Evolutionary conservation across 352 stramenopile genomes (phyloP).

Genomic region (Bremia lactucae): DNA sequence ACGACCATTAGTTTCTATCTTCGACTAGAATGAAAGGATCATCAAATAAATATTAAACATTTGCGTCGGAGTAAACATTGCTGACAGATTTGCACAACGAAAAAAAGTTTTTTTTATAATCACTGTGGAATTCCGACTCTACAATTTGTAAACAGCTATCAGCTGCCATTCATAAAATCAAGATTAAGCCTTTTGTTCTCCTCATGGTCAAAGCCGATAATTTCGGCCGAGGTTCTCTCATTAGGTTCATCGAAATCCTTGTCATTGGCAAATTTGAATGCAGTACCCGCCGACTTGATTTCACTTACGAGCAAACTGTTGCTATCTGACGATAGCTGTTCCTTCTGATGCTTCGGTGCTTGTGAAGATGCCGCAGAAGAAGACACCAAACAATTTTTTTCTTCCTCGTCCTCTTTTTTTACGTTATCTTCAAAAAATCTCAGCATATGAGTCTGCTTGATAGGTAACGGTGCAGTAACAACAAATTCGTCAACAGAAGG

Average conservation of each 20-base stretch:
- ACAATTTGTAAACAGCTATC: too few species aligned
- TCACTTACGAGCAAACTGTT: slow-evolving; percentile 4
- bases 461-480: slow-evolving; percentile 10
- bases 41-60: too few species aligned
- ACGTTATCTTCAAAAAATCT: slow-evolving; percentile 13
- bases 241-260: slow-evolving; percentile 19
- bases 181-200: slow-evolving; percentile 65
- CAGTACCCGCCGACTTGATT: slow-evolving; percentile 15
- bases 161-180: slow-evolving; percentile 74
- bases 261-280: slow-evolving; percentile 13
- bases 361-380: slow-evolving; percentile 7
- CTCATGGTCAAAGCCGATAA: slow-evolving; percentile 22
- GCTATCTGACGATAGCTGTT: slow-evolving; percentile 10
- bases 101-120: too few species aligned
- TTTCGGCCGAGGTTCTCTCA: slow-evolving; percentile 27
- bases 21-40: too few species aligned
- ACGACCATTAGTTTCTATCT: too few species aligned
- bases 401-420: slow-evolving; percentile 19
- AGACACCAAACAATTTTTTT: slow-evolving; percentile 21
- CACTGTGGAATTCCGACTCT: too few species aligned
- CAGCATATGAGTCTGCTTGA: not conserved
- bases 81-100: too few species aligned
- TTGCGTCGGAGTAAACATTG: too few species aligned
- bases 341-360: slow-evolving; percentile 3
- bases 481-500: slow-evolving; percentile 21